Percentiles rank a stretch among this genome's conserved stretches.
These are phyloP conservation scores for Aphanomyces astaci DNA, from an alignment of 352 stramenopile genomes.

Conservation along the genomic window DNA sequence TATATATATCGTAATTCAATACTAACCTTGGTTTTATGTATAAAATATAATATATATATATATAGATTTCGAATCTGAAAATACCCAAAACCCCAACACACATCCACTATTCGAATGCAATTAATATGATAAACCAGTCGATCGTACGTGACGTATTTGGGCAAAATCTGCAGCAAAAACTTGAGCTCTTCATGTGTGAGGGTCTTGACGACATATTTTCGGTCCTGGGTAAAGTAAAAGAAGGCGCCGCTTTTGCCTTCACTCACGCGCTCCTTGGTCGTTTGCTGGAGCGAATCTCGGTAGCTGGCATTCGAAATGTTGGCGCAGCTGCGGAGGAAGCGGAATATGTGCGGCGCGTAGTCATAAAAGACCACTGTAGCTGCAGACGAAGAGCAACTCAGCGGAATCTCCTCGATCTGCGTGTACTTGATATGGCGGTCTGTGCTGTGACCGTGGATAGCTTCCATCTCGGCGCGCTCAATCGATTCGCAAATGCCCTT, in stretches of 20 bases:
- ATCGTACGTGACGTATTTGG: constrained; percentile 61
- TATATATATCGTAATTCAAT: no score
- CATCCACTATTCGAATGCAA: no score
- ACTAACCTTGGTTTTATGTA: no score
- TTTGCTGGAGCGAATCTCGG: constrained; percentile 56
- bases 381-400: constrained; percentile 39
- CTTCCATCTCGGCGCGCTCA: constrained; percentile 53
- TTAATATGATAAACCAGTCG: constrained; percentile 27
- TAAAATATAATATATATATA: no score
- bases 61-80: no score
- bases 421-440: constrained; percentile 64
- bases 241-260: constrained; percentile 78
- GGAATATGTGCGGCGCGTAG: constrained; percentile 73
- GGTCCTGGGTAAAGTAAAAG: constrained; percentile 78
- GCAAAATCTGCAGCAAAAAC: constrained; percentile 63
- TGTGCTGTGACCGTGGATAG: constrained; percentile 38
- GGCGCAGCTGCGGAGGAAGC: constrained; percentile 49
- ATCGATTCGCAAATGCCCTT: constrained; percentile 76
- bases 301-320: constrained; percentile 59
- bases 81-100: no score
- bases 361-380: constrained; percentile 73
- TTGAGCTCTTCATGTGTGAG: constrained; percentile 65
- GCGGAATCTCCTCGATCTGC: constrained; percentile 63
- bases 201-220: constrained; percentile 80
- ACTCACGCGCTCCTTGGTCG: constrained; percentile 67